phyloP scores from a whole-genome alignment of 768 basidiomycete species.

The Lentinula edodes region DNA sequence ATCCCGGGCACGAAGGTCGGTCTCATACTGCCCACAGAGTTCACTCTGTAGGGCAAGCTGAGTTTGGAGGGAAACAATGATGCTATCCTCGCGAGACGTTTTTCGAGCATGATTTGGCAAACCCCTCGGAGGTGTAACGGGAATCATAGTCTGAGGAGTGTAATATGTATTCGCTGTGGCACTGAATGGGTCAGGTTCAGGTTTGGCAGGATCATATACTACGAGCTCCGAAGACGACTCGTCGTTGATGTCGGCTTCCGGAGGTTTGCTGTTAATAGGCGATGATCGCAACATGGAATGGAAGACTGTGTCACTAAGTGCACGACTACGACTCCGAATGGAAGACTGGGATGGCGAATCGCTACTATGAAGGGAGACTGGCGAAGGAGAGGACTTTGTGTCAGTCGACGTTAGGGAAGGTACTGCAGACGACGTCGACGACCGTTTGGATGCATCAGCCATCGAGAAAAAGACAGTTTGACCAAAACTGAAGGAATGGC shows the following conservation, averaged over 20 bases:
- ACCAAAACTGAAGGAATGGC: conserved; percentile 65
- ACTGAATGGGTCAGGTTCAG: conserved; percentile 70
- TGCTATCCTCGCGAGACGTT: conserved; percentile 64
- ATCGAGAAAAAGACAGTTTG: conserved; percentile 59
- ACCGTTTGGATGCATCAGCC: conserved; percentile 18
- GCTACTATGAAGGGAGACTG: conserved; percentile 16
- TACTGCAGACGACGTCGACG: conserved; percentile 12
- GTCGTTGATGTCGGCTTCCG: conserved; percentile 66
- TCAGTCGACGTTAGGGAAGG: conserved; percentile 8
- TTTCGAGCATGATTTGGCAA: conserved; percentile 41
- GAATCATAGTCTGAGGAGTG: conserved; percentile 68
- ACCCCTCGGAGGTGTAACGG: conserved; percentile 56
- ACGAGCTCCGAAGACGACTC: conserved; percentile 42
- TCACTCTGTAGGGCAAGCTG: conserved; percentile 74
- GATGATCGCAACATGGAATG: conserved; percentile 46
- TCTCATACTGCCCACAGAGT: conserved; percentile 69
- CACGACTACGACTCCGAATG: conserved; percentile 40
- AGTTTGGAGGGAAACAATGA: conserved; percentile 69
- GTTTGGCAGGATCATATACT: conserved; percentile 30
- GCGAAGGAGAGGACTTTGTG: conserved; percentile 22
- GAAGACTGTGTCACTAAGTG: conserved; percentile 61
- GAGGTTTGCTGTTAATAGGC: conserved; percentile 23
- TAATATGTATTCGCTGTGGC: conserved; percentile 72
- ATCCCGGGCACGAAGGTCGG: conserved; percentile 68
- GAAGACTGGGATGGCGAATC: conserved; percentile 21